Percentiles rank a stretch among this genome's conserved stretches.
phyloP scores from a whole-genome alignment of 495 filamentous ascomycete species.

The Xylaria intraflava region DNA sequence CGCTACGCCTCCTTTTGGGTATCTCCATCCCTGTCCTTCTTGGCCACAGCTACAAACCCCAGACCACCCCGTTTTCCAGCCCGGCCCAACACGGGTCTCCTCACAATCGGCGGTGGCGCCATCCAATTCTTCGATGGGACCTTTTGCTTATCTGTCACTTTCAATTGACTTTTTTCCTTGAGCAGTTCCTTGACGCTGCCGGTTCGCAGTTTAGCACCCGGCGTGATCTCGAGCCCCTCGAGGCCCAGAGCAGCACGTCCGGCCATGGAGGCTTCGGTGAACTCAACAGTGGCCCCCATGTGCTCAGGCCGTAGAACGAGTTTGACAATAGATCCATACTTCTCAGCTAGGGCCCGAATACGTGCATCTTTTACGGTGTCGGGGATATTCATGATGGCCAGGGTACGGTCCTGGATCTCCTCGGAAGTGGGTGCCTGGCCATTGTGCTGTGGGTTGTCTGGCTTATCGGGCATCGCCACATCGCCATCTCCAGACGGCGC shows the following conservation, averaged over 20 bases:
- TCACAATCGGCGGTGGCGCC: conserved; percentile 47
- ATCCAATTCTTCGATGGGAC: conserved; percentile 32
- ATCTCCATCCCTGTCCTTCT: conserved; percentile 27
- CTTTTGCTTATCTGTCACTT: conserved; percentile 28
- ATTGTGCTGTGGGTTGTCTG: conserved; percentile 14
- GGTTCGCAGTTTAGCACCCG: conserved; percentile 58
- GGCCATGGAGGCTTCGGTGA: conserved; percentile 56
- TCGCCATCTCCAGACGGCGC: conserved; percentile 23
- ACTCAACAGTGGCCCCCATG: conserved; percentile 85
- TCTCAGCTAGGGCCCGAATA: conserved; percentile 57
- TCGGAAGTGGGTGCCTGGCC: conserved; percentile 15
- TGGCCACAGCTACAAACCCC: conserved; percentile 32
- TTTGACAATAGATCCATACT: conserved; percentile 59
- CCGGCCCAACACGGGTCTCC: conserved; percentile 51
- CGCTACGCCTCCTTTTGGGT: conserved; percentile 13
- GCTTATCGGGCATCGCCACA: conserved; percentile 23
- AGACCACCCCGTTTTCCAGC: conserved; percentile 50
- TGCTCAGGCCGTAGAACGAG: conserved; percentile 65
- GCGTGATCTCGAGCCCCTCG: conserved; percentile 61
- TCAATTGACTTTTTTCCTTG: conserved; percentile 40
- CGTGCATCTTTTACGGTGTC: conserved; percentile 68
- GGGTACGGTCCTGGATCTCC: conserved; percentile 47
- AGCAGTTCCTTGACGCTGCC: conserved; percentile 67
- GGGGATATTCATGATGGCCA: conserved; percentile 59
- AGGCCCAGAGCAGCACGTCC: conserved; percentile 71